phyloP scores from a whole-genome alignment of 2,329 filamentous ascomycete genomes.

The Epichloe amarillans region DNA sequence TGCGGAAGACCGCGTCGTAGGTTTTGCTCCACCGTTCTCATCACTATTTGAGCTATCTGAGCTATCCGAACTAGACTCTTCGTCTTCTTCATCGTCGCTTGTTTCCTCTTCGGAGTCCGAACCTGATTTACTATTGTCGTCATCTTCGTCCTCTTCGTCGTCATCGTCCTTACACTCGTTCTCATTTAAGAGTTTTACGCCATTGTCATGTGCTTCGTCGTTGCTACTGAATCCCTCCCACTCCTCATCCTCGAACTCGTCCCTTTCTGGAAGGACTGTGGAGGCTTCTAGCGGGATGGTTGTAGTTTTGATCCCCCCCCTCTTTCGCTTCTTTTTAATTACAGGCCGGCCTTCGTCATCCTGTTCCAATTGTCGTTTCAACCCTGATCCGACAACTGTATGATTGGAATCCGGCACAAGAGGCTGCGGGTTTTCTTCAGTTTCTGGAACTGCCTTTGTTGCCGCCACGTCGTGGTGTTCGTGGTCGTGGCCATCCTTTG shows the following conservation, averaged over 20 bases:
- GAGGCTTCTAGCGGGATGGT: conserved; percentile 27
- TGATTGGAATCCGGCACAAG: background rate
- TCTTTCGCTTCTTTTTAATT: conserved; percentile 68
- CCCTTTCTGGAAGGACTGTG: conserved; percentile 23
- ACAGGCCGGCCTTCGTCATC: conserved; percentile 70
- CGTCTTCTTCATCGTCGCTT: conserved; percentile 16
- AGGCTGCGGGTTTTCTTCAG: background rate
- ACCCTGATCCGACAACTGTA: conserved; percentile 51
- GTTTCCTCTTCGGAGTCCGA: conserved; percentile 13
- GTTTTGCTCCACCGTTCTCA: conserved; percentile 14
- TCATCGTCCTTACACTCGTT: conserved; percentile 15
- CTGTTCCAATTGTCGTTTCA: conserved; percentile 76
- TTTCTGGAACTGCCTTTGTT: background rate
- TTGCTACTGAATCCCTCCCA: conserved; percentile 51
- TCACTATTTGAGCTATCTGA: conserved; percentile 14
- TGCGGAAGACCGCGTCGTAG: conserved; percentile 37
- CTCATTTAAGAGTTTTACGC: conserved; percentile 8
- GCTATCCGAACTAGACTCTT: conserved; percentile 20
- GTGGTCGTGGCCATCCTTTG: conserved; percentile 11
- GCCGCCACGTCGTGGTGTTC: conserved; percentile 8
- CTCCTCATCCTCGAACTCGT: conserved; percentile 31
- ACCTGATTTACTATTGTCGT: conserved; percentile 19
- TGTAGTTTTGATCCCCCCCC: conserved; percentile 47
- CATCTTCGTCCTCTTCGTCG: conserved; percentile 12
- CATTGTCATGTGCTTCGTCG: conserved; percentile 17